Conservation (phyloP, 208 protist species). For the Tetramitus jugosus region DNA sequence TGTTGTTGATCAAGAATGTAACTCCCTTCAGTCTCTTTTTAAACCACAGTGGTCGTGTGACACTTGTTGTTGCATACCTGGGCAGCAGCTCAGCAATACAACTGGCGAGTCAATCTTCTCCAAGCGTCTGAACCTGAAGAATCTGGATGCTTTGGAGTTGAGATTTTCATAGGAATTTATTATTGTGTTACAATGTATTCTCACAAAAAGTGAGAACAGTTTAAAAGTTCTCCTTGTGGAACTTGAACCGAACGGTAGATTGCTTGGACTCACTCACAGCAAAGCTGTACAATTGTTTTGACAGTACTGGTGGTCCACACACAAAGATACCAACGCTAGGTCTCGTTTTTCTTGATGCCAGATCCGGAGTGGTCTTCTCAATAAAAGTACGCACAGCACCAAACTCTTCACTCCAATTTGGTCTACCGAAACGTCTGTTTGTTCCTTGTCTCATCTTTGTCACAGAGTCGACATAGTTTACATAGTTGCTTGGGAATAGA, state of each 20-base stretch:
- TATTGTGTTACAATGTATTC: no score
- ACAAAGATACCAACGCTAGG: conserved; percentile 21
- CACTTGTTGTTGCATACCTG: no score
- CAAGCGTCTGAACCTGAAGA: no score
- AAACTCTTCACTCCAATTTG: conserved; percentile 10
- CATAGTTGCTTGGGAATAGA: conserved; percentile 11
- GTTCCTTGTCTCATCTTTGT: not conserved
- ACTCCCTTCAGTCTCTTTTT: not conserved
- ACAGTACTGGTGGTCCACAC: conserved; percentile 1
- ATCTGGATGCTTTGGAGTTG: no score
- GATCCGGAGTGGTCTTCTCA: not conserved
- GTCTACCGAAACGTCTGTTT: conserved; percentile 15
- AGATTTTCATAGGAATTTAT: no score
- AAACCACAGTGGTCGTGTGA: no score
- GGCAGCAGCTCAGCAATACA: no score
- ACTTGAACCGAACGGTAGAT: not conserved
- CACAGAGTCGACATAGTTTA: not conserved
- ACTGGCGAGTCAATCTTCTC: no score
- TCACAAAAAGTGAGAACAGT: no score
- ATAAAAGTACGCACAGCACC: not conserved
- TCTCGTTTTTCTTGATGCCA: not conserved
- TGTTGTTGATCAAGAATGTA: not conserved
- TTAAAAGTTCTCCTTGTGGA: conserved; percentile 21
- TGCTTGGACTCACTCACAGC: not conserved
- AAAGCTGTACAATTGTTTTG: not conserved